Base-by-base conservation (phyloP, 306 rosid genomes). In the Medicago lupulina region DNA sequence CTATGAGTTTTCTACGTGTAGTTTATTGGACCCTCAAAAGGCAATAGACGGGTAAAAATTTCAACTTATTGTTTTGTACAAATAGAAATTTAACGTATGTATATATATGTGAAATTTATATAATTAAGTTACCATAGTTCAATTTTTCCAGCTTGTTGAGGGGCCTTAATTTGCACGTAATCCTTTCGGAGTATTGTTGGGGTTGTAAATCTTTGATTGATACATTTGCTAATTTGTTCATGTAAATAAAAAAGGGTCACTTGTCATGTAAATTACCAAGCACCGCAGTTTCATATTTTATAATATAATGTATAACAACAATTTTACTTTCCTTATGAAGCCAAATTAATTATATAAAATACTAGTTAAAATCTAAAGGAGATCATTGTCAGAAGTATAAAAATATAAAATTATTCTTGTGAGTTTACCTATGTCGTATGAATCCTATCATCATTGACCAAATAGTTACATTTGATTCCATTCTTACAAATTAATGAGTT, bases 111-210 rank as follows among this genome's bases (percentile, higher is more conserved):
- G 57, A 70, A 36, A 65, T 54, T 54, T 18, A 23, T 60, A 57
- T 21, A 19, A 21, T 57, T 47, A 70, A 49, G 54, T 67, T 69
- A 49, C 64, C 70, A 61, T 5, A 21, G 49, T 74, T 66, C 53
- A 51, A 69, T 39, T 67, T 80, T 83, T 74, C 57, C 70, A 61
- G 80, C 77, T 67, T 74, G 54, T 57, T 80, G 64, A 80, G 66
- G 67, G 77, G 57, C 5, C 36, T 61, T 76, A 23, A 23, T 23
- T 23, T 73, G 65, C 71, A 46, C 14, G 70, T 73, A 63, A 80
- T 84, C 87, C 83, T 77, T 77, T 84, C 47, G 78, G 34, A 69
- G 18, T 21, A 77, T 74, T 74, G 76, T 69, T 41, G 61, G 85
- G 81, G 83, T 14, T 60, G 70, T 59, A 60, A 61, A 31, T 34